phyloP scores from a whole-genome alignment of 2,329 filamentous ascomycete species.

The Beauveria asiatica region DNA sequence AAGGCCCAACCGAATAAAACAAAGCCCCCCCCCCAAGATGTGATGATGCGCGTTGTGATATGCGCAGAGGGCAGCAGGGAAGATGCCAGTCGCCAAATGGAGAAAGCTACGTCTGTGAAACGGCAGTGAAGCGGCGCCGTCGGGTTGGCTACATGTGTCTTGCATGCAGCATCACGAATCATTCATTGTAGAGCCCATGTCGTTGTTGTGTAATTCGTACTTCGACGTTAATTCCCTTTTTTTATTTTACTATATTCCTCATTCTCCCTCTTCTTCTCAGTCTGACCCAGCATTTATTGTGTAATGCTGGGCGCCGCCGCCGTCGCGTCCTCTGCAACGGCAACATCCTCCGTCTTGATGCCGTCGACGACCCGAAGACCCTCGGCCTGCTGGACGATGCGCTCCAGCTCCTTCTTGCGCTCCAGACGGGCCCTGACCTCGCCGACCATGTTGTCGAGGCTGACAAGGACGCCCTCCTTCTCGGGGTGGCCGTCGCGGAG shows the following conservation, averaged over 20 bases:
- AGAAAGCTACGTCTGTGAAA: no score
- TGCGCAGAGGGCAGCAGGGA: not conserved
- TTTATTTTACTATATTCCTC: not conserved
- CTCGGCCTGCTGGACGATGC: conserved; percentile 33
- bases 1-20: not conserved
- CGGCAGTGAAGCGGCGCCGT: no score
- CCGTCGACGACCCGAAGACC: conserved; percentile 39
- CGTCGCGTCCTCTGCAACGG: not conserved
- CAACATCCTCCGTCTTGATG: conserved; percentile 32
- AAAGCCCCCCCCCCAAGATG: not conserved
- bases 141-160: not conserved
- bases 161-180: not conserved
- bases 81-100: not conserved
- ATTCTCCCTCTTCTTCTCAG: not conserved
- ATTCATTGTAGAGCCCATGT: not conserved
- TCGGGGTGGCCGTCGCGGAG: conserved; percentile 75
- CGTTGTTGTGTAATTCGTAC: not conserved
- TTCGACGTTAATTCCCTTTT: not conserved
- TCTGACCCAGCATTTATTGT: not conserved
- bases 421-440: conserved; percentile 48
- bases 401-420: conserved; percentile 35
- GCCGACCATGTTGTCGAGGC: conserved; percentile 51
- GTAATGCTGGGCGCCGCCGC: not conserved
- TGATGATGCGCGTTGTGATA: not conserved
- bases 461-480: conserved; percentile 76